Evolutionary conservation across 2,329 filamentous ascomycete genomes (phyloP).

Genomic region (Alternaria incomplexa): DNA sequence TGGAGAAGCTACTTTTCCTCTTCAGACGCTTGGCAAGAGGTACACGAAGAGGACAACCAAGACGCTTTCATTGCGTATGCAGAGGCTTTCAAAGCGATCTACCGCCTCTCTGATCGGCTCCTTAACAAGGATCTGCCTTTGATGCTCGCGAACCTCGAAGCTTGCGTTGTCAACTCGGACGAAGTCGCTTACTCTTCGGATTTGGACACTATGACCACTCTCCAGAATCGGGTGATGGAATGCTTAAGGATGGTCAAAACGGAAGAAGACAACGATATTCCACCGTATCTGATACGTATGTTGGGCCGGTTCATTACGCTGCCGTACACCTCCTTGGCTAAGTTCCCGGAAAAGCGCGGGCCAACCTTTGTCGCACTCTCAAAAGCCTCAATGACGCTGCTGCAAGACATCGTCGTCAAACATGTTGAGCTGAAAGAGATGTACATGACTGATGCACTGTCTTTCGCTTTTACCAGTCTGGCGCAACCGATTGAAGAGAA

Average conservation of each 20-base stretch:
- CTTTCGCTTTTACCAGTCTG: constrained; percentile 70
- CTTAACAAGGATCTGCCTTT: constrained; percentile 67
- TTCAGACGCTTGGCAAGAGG: constrained; percentile 27
- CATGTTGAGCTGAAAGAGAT: constrained; percentile 70
- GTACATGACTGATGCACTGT: constrained; percentile 71
- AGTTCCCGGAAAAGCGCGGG: constrained; percentile 48
- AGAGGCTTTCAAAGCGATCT: constrained; percentile 75
- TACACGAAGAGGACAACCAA: constrained; percentile 64
- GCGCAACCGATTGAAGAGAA: constrained; percentile 76
- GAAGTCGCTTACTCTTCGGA: constrained; percentile 73
- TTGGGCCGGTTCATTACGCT: constrained; percentile 74
- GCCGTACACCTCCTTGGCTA: constrained; percentile 61
- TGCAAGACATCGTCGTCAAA: constrained; percentile 65
- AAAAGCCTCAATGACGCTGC: constrained; percentile 76
- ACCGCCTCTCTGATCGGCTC: constrained; percentile 71
- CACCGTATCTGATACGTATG: constrained; percentile 71
- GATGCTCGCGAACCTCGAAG: constrained; percentile 74
- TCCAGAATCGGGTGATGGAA: constrained; percentile 74
- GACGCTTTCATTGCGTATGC: constrained; percentile 87
- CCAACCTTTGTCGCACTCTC: constrained; percentile 91
- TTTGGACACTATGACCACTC: constrained; percentile 72
- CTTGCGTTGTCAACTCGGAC: constrained; percentile 74
- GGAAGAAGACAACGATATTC: constrained; percentile 69
- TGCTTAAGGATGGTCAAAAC: constrained; percentile 71
- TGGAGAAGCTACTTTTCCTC: constrained; percentile 45